Evolutionary conservation across 2,329 filamentous ascomycete species (phyloP).

Genomic region (Sclerotinia sclerotiorum): DNA sequence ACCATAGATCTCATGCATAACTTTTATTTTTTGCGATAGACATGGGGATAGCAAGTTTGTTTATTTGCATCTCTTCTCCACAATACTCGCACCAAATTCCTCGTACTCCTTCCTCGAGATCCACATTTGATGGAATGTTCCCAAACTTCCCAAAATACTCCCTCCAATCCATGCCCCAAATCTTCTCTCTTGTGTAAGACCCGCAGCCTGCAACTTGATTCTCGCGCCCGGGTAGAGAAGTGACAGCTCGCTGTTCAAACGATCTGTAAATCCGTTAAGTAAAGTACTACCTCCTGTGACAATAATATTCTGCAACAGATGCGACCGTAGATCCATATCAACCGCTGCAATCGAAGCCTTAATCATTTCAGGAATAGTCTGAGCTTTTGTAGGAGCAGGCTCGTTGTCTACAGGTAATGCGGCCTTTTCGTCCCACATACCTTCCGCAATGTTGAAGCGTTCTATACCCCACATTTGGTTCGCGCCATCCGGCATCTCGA

Average conservation of each 20-base stretch:
- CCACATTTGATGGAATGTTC: constrained; percentile 99
- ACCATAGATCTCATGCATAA: constrained; percentile 18
- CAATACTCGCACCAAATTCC: constrained; percentile 84
- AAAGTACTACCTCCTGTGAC: constrained; percentile 87
- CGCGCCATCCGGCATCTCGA: constrained; percentile 95
- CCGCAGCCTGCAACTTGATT: constrained; percentile 85
- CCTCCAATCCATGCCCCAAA: constrained; percentile 97
- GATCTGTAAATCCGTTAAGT: constrained; percentile 88
- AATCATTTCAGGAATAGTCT: constrained; percentile 83
- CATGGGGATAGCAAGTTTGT: not conserved
- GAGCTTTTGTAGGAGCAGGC: constrained; percentile 59
- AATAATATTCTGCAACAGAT: constrained; percentile 84
- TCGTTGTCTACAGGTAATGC: constrained; percentile 55
- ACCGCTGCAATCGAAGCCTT: constrained; percentile 73
- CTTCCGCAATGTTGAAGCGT: constrained; percentile 82
- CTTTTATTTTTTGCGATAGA: constrained; percentile 22
- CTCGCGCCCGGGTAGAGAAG: constrained; percentile 79
- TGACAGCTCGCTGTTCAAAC: constrained; percentile 80
- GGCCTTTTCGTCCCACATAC: constrained; percentile 83
- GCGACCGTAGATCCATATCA: constrained; percentile 83
- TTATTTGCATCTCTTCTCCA: constrained; percentile 95
- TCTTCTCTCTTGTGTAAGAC: constrained; percentile 81
- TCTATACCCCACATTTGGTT: constrained; percentile 94
- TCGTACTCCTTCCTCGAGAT: constrained; percentile 97
- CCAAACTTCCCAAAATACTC: constrained; percentile 90